A percentile compares a stretch with the other conserved stretches of the same genome.
Evolutionary conservation across 495 filamentous ascomycete genomes (phyloP).

Genomic region (Penicillium nucicola): DNA sequence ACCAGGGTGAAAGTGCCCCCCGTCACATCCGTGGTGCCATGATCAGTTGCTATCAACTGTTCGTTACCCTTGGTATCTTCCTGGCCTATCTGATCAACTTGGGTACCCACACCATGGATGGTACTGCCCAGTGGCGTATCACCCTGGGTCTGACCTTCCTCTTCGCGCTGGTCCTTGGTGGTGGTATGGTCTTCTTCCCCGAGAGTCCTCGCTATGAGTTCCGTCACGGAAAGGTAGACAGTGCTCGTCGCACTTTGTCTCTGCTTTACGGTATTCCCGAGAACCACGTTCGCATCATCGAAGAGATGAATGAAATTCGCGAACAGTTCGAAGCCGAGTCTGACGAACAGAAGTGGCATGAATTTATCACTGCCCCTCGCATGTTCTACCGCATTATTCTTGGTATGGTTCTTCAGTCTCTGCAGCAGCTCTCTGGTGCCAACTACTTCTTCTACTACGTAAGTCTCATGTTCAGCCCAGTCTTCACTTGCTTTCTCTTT

Average conservation of each 20-base stretch:
- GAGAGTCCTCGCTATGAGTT: conserved; percentile 70
- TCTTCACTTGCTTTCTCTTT: conserved; percentile 34
- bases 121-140: conserved; percentile 68
- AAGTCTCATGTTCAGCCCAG: conserved; percentile 27
- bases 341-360: conserved; percentile 59
- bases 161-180: conserved; percentile 70
- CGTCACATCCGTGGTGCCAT: conserved; percentile 64
- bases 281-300: conserved; percentile 58
- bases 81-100: conserved; percentile 76
- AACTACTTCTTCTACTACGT: conserved; percentile 83
- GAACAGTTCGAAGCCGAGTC: conserved; percentile 56
- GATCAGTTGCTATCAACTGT: conserved; percentile 76
- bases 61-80: conserved; percentile 85
- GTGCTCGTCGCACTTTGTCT: conserved; percentile 63
- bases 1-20: conserved; percentile 67
- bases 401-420: conserved; percentile 64
- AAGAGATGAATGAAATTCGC: conserved; percentile 64
- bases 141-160: conserved; percentile 74
- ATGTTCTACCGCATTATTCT: conserved; percentile 71
- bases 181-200: conserved; percentile 68
- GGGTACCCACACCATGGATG: conserved; percentile 54
- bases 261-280: conserved; percentile 67
- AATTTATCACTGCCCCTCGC: conserved; percentile 65
- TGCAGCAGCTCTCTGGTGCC: conserved; percentile 67
- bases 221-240: conserved; percentile 59